Conservation (phyloP, 176 grass and related monocot species). For the Oryza coarctata region DNA sequence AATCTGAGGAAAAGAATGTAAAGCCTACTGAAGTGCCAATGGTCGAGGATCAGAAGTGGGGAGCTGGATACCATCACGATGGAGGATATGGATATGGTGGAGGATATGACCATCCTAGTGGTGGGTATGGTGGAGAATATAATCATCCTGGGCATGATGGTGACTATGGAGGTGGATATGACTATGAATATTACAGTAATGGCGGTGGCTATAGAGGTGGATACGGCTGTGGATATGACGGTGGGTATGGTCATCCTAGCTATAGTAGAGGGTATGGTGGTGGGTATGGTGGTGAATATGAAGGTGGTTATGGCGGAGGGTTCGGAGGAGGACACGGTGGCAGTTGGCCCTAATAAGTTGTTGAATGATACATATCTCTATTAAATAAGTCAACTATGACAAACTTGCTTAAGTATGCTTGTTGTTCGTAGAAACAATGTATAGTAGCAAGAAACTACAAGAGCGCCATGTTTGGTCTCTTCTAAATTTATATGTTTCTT, state of each 20-base stretch:
- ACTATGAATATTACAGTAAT: too few relatives aligned
- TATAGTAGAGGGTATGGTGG: background rate
- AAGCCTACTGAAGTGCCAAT: background rate
- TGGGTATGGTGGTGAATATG: background rate
- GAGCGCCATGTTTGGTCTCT: too few relatives aligned
- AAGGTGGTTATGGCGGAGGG: background rate
- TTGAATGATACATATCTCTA: background rate
- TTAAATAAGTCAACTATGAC: background rate
- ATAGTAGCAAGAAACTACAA: too few relatives aligned
- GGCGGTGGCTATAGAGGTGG: background rate
- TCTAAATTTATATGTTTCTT: background rate
- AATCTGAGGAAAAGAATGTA: background rate
- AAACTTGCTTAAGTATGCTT: background rate
- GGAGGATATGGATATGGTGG: background rate
- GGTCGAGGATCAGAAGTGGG: background rate
- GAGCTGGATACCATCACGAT: background rate
- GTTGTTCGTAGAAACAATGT: too few relatives aligned
- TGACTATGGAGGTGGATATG: background rate
- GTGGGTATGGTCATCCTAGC: too few relatives aligned
- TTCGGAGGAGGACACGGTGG: constrained; percentile 1
- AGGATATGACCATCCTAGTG: background rate
- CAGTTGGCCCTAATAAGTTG: background rate
- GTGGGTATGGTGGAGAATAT: background rate
- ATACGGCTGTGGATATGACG: too few relatives aligned
- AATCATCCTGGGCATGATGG: background rate